These are phyloP conservation scores for Rhododendron williamsianum DNA, from an alignment of 148 eudicot species.

Conservation along the genomic window DNA sequence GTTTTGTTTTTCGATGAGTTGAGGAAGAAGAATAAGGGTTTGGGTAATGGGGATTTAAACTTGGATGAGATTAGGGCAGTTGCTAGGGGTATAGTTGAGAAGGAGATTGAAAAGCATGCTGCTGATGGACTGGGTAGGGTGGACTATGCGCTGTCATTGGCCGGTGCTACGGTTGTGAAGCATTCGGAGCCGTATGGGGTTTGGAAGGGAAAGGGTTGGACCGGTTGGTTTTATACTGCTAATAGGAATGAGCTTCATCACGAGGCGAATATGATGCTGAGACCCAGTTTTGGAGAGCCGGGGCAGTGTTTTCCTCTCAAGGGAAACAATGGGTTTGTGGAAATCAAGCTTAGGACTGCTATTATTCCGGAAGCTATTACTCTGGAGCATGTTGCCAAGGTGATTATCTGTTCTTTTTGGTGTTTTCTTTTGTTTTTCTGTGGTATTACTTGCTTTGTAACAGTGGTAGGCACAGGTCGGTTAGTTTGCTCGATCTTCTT, in stretches of 20 bases:
- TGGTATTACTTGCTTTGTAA: background rate
- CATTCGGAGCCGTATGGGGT: slow-evolving; percentile 51
- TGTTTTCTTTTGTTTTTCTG: background rate
- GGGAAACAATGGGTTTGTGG: slow-evolving; percentile 74
- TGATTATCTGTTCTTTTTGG: slow-evolving; percentile 17
- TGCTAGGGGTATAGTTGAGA: slow-evolving; percentile 70
- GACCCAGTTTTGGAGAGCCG: slow-evolving; percentile 88
- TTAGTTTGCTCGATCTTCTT: background rate
- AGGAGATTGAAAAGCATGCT: slow-evolving; percentile 72
- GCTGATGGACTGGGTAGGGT: slow-evolving; percentile 88
- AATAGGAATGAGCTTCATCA: slow-evolving; percentile 27
- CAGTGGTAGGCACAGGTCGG: background rate
- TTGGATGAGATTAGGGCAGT: slow-evolving; percentile 58
- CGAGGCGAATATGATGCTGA: slow-evolving; percentile 59
- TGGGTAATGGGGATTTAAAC: slow-evolving; percentile 24
- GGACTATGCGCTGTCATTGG: slow-evolving; percentile 69
- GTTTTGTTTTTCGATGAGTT: slow-evolving; percentile 45
- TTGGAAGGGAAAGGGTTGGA: slow-evolving; percentile 30
- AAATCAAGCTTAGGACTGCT: slow-evolving; percentile 60
- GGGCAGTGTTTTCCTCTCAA: slow-evolving; percentile 85
- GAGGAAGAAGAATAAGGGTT: slow-evolving; percentile 27
- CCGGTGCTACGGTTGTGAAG: slow-evolving; percentile 51
- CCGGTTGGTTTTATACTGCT: slow-evolving; percentile 17
- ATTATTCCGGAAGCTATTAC: slow-evolving; percentile 82
- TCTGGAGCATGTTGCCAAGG: slow-evolving; percentile 86